Base-by-base conservation (phyloP, 495 filamentous ascomycete genomes). In the Paragyromitra xinjiangensis region DNA sequence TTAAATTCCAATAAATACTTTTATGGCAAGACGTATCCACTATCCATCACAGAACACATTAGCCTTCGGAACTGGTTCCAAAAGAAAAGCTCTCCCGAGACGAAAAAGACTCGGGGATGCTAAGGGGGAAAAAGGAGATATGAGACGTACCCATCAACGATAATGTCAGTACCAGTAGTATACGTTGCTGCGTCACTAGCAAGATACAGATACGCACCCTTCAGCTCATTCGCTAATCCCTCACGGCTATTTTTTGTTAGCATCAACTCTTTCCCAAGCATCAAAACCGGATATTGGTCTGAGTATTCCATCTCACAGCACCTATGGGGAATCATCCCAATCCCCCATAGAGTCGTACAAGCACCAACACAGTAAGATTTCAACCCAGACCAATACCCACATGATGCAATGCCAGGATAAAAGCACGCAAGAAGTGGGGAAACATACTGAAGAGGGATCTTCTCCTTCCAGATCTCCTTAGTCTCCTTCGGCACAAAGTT, bases 161-260 rank as follows among this genome's bases (percentile, higher is more conserved):
- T 80, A 58, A 97, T 84, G 84, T 96, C 93, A 6, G 85, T 85
- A 6, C 93, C 95, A 1, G 93, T 98, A 19, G 91, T 97, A 84
- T 94, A 97, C 51, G 90, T 90, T 5, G 90, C 87, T 2, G 93
- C 93, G 84, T 97, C 93, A 16, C 90, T 92, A 3, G 93, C 93
- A 69, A 97, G 84, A 82, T 95, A 97, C n/a, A 97, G 84, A 81
- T 92, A 97, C 5, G 91, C 92, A 6, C 94, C 94, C 86, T 97
- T 97, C 64, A 97, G 85, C 85, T 97, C 94, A 62, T 88, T 87
- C 0, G 89, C 85, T 78, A 92, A 86, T 19, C 89, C 92, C 82
- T 92, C 90, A 42, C 92, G 88, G n/a, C 88, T 88, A 37, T 37
- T 63, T 40, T 16, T 2, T 26, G 37, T 81, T 55, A 83, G 79